Conservation (phyloP, 345 rosid species). For the Chamaenerion angustifolium region DNA sequence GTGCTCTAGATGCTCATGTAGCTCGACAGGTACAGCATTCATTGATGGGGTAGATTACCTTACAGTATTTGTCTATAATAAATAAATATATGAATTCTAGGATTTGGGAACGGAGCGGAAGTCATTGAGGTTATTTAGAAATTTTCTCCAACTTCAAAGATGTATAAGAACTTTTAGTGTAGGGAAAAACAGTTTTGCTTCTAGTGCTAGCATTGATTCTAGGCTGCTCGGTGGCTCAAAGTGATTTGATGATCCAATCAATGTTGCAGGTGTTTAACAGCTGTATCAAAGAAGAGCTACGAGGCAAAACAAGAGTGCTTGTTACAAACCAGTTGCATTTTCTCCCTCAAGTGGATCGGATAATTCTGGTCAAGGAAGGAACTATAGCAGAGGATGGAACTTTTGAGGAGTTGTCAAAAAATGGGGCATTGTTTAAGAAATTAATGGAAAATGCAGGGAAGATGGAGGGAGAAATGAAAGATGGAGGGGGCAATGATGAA, state of each 20-base stretch:
- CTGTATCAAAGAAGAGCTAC: conserved; percentile 73
- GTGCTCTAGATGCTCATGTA: conserved; percentile 94
- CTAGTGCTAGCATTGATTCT: too few relatives aligned
- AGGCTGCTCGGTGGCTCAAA: too few relatives aligned
- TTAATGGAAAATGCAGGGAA: conserved; percentile 96
- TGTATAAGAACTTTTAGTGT: too few relatives aligned
- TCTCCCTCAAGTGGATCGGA: conserved; percentile 81
- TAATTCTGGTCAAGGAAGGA: conserved; percentile 64
- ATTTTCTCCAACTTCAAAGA: too few relatives aligned
- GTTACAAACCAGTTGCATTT: conserved; percentile 95
- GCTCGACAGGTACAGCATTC: conserved; percentile 51
- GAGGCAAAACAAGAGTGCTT: conserved; percentile 72
- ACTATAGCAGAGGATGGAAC: conserved; percentile 78
- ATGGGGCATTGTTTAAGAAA: conserved; percentile 59
- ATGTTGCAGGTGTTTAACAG: conserved; percentile 66
- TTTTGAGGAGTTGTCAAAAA: conserved; percentile 66
- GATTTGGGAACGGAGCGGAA: too few relatives aligned
- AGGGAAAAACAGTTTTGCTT: too few relatives aligned
- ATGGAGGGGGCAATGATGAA: conserved; percentile 15
- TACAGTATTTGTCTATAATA: not conserved
- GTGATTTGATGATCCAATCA: not conserved
- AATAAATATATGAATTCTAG: not conserved
- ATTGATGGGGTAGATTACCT: not conserved
- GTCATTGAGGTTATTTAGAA: too few relatives aligned
- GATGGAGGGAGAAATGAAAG: conserved; percentile 56